Percentiles rank a stretch among this genome's conserved stretches.
phyloP scores from a whole-genome alignment of 2,329 filamentous ascomycete species.

The Curvularia hawaiiensis region DNA sequence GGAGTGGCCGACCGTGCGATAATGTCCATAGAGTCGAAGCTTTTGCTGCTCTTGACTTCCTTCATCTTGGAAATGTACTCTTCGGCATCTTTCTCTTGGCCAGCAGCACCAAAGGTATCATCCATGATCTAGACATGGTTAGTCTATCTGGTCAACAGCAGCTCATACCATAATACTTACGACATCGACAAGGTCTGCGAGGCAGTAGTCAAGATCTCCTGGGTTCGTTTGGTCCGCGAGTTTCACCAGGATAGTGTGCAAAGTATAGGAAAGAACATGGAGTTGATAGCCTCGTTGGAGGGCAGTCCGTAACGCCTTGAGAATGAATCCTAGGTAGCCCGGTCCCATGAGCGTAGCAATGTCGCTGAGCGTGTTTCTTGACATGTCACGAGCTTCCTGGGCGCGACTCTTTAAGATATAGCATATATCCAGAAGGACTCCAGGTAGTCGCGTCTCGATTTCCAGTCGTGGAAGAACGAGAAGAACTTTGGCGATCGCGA shows the following conservation, averaged over 20 bases:
- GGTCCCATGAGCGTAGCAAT: conserved; percentile 83
- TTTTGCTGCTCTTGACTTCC: conserved; percentile 97
- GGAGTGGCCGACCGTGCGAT: conserved; percentile 83
- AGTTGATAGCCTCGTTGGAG: conserved; percentile 88
- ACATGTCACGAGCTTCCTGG: conserved; percentile 88
- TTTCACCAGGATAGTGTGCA: conserved; percentile 86
- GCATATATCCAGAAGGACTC: conserved; percentile 88
- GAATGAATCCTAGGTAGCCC: conserved; percentile 85
- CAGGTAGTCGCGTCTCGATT: conserved; percentile 75
- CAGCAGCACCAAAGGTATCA: conserved; percentile 90
- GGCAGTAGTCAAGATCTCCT: conserved; percentile 88
- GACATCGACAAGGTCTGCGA: conserved; percentile 76
- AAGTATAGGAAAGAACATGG: conserved; percentile 91
- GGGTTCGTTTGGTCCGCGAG: conserved; percentile 74
- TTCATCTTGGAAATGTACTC: conserved; percentile 96
- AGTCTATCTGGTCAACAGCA: background rate
- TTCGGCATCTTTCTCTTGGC: conserved; percentile 96
- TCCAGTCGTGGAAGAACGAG: conserved; percentile 76
- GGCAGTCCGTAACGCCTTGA: conserved; percentile 85
- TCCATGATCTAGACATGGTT: conserved; percentile 71
- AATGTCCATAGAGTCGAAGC: conserved; percentile 95
- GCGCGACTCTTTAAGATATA: conserved; percentile 90
- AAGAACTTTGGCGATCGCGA: conserved; percentile 86
- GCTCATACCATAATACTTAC: conserved; percentile 34
- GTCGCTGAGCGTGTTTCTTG: conserved; percentile 83